phyloP scores from a whole-genome alignment of 805 yeast genomes.

The Lipomyces spencermartinsiae region DNA sequence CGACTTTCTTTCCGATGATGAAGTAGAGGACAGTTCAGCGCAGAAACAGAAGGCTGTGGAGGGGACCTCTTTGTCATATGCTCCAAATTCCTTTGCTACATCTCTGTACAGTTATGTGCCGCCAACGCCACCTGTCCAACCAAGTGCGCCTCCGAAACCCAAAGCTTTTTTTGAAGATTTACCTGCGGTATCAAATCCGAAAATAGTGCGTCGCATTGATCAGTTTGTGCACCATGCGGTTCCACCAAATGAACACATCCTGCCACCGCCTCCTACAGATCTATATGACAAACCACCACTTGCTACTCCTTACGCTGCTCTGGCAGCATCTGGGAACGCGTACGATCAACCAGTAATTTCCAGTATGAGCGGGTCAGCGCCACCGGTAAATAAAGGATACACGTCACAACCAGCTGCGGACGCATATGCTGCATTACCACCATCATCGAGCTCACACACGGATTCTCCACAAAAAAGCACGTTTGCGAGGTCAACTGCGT shows the following conservation, averaged over 20 bases:
- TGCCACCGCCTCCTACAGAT: slow-evolving; percentile 13
- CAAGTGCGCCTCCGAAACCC: slow-evolving; percentile 5
- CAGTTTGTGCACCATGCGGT: slow-evolving; percentile 20
- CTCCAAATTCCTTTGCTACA: slow-evolving; percentile 10
- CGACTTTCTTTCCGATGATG: slow-evolving; percentile 35
- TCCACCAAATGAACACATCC: not conserved
- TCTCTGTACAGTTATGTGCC: slow-evolving; percentile 2
- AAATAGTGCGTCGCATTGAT: slow-evolving; percentile 18
- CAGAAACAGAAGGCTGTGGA: slow-evolving; percentile 6
- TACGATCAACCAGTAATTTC: slow-evolving; percentile 20
- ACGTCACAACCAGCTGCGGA: slow-evolving; percentile 11
- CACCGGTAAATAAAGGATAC: slow-evolving; percentile 8
- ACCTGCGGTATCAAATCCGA: slow-evolving; percentile 24
- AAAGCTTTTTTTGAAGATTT: slow-evolving; percentile 30
- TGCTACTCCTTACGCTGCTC: slow-evolving; percentile 5
- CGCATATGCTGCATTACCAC: not conserved
- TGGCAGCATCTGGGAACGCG: slow-evolving; percentile 9
- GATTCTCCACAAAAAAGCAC: not conserved
- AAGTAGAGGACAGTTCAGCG: not conserved
- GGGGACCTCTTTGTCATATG: slow-evolving; percentile 11
- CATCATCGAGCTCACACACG: slow-evolving; percentile 15
- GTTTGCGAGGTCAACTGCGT: slow-evolving; percentile 14
- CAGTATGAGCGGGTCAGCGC: not conserved
- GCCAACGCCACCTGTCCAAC: slow-evolving; percentile 8
- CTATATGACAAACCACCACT: slow-evolving; percentile 8